Base-by-base conservation (phyloP, 2,329 filamentous ascomycete genomes). In the Pezicula neosporulosa region DNA sequence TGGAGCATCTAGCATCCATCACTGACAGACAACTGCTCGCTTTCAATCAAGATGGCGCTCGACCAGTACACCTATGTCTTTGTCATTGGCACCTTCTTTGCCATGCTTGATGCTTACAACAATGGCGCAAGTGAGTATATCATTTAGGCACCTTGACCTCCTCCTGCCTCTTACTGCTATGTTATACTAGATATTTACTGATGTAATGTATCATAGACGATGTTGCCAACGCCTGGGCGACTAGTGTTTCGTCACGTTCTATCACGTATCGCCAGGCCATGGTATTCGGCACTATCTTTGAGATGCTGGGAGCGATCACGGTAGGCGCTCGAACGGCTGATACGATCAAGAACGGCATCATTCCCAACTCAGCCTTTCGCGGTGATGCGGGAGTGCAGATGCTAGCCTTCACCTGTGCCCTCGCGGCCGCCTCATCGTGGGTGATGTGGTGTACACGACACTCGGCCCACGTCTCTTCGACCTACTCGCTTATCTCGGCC, bases 221-320 rank as follows among this genome's bases (percentile, higher is more conserved):
- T 86, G 88, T 93, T 51, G 88, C 89, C 65, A 93, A 93, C 72
- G 75, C 88, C 47, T 92, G 87, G 85, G 88, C 88, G 7, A 92
- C 89, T 61, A 86, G 82, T 63, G 87, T 92, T 53, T 91, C 88
- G 18, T 91, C 88, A n/a, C 75, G 88, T 49, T 91, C 88, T 58
- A 77, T 90, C 63, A 76, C 83, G 2, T 87, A 89, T 72, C 70
- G 81, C 60, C 82, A 86, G 70, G 86, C 83, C 57, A 86, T 86
- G 82, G 60, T 85, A 33, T 72, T 87, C 44, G 81, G 83, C 44
- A 78, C 80, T 44, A 68, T 88, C 56, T 88, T 88, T 68, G 86
- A 89, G 68, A 75, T 88, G 68, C 68, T 82, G 44, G 86, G 85
- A 44, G 85, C 85, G 56, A 74, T 88, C 60, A 75, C 81, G 4